Evolutionary conservation across 345 rosid species (phyloP), one percentile per base, ranked within the genome.

Genomic region (Rhodamnia rubescens): DNA sequence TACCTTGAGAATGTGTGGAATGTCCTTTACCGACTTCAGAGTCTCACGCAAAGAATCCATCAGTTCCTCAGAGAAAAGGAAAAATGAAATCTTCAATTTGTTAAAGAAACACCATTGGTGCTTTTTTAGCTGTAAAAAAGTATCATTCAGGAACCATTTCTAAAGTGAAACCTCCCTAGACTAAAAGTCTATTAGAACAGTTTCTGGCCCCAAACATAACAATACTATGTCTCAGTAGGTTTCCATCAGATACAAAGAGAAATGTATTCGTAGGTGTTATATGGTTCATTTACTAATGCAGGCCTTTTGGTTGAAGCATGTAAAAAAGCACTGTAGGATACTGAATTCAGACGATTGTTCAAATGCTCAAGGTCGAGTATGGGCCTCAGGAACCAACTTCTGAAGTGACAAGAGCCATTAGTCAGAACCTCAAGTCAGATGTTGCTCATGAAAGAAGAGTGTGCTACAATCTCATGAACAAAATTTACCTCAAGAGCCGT

Each of bases 301-400:
- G 40, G 40, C 1, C 9, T 29, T 51, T 24, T 24, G 64, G 42
- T 52, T 82, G 56, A 87, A 89, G 82, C 53, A 85, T 57, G 81
- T 18, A 84, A 86, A 81, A 51, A 85, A 83, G 55, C 88, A 81
- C 74, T 47, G 75, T 85, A 92, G 99, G 99, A 97, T 97, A 97
- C 99, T 85, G 95, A 90, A 93, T 96, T 90, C 84, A 95, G 96
- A 87, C 99, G 98, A 82, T 83, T 86, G 84, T 93, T 95, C 92
- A 97, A 86, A 84, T 83, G 92, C 90, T 93, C 93, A 53, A 96
- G 92, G 85, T 97, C 96, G 18, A 97, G 86, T 85, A 96, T 91
- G 84, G 99, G 99, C 92, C 99, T 93, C 90, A 97, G 90, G 91
- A 97, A 97, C 99, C 99, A 97, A 92, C 92, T 96, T 88, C 99